Conservation (phyloP, 1,284 basidiomycete genomes). For the Thelephora terrestris region DNA sequence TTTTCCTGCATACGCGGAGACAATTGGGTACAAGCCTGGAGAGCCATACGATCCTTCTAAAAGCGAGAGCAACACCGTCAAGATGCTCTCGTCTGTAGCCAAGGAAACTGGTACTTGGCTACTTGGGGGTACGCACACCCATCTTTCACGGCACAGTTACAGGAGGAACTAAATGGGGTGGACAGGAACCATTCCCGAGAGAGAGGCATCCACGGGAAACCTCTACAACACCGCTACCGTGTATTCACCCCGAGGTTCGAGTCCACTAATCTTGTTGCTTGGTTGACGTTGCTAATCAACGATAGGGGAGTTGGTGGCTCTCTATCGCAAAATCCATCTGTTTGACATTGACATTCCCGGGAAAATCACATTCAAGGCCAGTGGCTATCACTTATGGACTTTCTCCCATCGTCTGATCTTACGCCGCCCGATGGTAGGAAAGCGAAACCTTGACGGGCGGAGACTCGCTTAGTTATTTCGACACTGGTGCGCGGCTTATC, state of each 20-base stretch:
- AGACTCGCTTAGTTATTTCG: conserved; percentile 69
- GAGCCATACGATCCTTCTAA: conserved; percentile 45
- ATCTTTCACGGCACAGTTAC: background rate
- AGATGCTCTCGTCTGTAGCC: conserved; percentile 75
- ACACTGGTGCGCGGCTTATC: conserved; percentile 53
- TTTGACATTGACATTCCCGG: conserved; percentile 99
- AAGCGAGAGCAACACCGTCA: conserved; percentile 70
- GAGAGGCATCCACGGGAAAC: conserved; percentile 50
- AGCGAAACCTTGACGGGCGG: conserved; percentile 89
- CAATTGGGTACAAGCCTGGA: conserved; percentile 52
- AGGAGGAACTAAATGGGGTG: background rate
- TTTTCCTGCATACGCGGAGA: conserved; percentile 82
- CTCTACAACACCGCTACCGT: conserved; percentile 93
- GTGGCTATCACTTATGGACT: background rate
- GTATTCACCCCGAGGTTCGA: conserved; percentile 74
- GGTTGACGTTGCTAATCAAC: background rate
- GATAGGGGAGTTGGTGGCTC: conserved; percentile 74
- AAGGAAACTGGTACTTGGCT: conserved; percentile 80
- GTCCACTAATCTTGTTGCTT: background rate
- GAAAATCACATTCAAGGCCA: conserved; percentile 90
- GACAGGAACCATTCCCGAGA: conserved; percentile 84
- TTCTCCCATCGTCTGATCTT: conserved; percentile 2
- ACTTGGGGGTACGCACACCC: conserved; percentile 69
- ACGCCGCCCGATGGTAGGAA: conserved; percentile 48
- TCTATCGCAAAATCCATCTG: conserved; percentile 91